Conservation (phyloP, 306 rosid genomes). For the Quercus robur region DNA sequence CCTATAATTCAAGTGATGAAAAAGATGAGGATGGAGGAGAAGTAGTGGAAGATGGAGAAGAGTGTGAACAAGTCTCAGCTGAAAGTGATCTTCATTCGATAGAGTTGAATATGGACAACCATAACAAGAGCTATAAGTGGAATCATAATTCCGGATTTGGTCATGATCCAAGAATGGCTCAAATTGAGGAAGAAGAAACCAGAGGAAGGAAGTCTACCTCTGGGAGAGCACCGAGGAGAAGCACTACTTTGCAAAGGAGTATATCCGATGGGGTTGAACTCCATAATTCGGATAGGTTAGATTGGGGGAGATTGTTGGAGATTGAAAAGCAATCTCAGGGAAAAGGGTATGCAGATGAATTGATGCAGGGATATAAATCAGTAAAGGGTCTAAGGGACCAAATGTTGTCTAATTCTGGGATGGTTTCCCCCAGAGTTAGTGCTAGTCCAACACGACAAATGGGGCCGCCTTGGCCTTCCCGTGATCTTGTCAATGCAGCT, state of each 20-base stretch:
- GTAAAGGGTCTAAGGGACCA: conserved; percentile 74
- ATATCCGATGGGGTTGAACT: conserved; percentile 84
- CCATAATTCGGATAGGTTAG: conserved; percentile 60
- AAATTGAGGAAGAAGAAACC: conserved; percentile 49
- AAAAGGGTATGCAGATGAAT: conserved; percentile 52
- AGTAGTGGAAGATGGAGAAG: conserved; percentile 73
- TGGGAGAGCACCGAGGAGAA: conserved; percentile 63
- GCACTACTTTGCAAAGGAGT: conserved; percentile 87
- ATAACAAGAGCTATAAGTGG: conserved; percentile 71
- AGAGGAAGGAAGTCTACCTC: conserved; percentile 71
- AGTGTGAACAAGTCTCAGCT: conserved; percentile 71
- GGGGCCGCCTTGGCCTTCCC: conserved; percentile 73
- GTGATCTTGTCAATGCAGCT: conserved; percentile 42
- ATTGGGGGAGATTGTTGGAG: conserved; percentile 79
- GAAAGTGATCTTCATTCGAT: conserved; percentile 94
- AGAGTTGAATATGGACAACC: conserved; percentile 88
- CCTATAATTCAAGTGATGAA: conserved; percentile 43
- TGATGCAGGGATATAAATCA: conserved; percentile 61
- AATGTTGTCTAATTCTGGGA: conserved; percentile 59
- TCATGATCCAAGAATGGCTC: conserved; percentile 55
- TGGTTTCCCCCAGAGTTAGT: conserved; percentile 52
- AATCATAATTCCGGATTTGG: conserved; percentile 46
- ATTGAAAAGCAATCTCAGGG: conserved; percentile 62
- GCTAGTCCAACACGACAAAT: conserved; percentile 82
- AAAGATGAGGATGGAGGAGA: conserved; percentile 78